Conservation (phyloP, 2,329 filamentous ascomycete species). For the Fusarium nisikadoi region DNA sequence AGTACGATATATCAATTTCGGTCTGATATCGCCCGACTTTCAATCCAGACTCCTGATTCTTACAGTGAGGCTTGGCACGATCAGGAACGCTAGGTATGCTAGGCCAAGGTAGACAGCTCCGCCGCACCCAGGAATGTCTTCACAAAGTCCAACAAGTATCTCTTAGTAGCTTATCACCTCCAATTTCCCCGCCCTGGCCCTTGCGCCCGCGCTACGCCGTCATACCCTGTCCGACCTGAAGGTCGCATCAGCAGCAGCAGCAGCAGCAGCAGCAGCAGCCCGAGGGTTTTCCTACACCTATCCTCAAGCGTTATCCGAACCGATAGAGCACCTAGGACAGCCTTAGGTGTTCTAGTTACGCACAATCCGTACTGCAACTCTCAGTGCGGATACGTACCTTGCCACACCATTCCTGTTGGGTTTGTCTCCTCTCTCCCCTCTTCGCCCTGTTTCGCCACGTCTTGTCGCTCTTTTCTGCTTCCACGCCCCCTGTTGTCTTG, state of each 20-base stretch:
- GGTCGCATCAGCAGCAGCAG: neutral
- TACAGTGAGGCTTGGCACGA: conserved; percentile 3
- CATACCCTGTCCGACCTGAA: conserved; percentile 29
- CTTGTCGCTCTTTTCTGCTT: conserved; percentile 4
- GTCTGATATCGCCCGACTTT: conserved; percentile 1
- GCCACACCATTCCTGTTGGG: conserved; percentile 35
- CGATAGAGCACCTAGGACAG: neutral
- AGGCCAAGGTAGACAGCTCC: neutral
- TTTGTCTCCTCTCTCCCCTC: conserved; percentile 38
- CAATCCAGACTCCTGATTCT: neutral
- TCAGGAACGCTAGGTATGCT: conserved; percentile 7
- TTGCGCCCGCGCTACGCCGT: conserved; percentile 44
- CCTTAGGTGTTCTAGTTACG: neutral
- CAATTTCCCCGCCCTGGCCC: conserved; percentile 47
- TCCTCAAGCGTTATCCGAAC: conserved; percentile 12
- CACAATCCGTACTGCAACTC: neutral
- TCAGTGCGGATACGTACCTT: conserved; percentile 14
- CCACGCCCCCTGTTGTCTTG: conserved; percentile 25
- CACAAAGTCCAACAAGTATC: conserved; percentile 6
- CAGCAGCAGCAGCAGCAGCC: neutral
- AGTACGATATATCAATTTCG: neutral
- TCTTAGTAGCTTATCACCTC: conserved; percentile 38
- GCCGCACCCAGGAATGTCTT: neutral
- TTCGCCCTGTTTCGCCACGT: conserved; percentile 30
- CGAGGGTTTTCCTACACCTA: conserved; percentile 13